phyloP scores from a whole-genome alignment of 306 rosid genomes.

The Abrus precatorius region DNA sequence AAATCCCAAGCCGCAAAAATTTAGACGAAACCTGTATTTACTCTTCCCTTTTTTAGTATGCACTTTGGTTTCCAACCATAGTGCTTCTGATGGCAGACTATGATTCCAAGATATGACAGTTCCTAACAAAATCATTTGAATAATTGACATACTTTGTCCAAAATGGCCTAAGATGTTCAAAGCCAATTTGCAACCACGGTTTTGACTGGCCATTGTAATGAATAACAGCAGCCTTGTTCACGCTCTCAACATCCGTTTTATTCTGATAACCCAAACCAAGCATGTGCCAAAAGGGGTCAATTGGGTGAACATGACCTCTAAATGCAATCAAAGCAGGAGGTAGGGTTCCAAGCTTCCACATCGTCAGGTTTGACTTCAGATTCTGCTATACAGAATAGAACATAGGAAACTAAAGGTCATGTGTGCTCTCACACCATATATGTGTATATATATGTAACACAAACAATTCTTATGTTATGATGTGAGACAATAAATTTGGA shows the following conservation, averaged over 20 bases:
- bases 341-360: conserved; percentile 98
- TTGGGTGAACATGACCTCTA: conserved; percentile 86
- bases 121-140: conserved; percentile 90
- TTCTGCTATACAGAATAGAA: conserved; percentile 67
- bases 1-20: conserved; percentile 61
- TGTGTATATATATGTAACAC: too few species aligned
- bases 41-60: conserved; percentile 43
- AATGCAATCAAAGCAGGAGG: conserved; percentile 99
- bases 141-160: conserved; percentile 93
- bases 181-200: conserved; percentile 97
- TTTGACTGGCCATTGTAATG: conserved; percentile 98
- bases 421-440: background rate
- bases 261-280: conserved; percentile 99
- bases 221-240: conserved; percentile 89
- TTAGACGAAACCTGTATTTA: conserved; percentile 60
- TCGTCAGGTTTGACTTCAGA: conserved; percentile 82
- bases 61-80: conserved; percentile 45
- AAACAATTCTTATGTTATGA: too few species aligned
- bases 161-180: conserved; percentile 96
- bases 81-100: conserved; percentile 61
- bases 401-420: conserved; percentile 15
- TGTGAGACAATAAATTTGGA: too few species aligned
- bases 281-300: conserved; percentile 95
- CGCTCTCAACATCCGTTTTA: conserved; percentile 68
- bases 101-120: conserved; percentile 95